Base-by-base conservation (phyloP, 495 filamentous ascomycete species). In the Pyrenula massariospora region DNA sequence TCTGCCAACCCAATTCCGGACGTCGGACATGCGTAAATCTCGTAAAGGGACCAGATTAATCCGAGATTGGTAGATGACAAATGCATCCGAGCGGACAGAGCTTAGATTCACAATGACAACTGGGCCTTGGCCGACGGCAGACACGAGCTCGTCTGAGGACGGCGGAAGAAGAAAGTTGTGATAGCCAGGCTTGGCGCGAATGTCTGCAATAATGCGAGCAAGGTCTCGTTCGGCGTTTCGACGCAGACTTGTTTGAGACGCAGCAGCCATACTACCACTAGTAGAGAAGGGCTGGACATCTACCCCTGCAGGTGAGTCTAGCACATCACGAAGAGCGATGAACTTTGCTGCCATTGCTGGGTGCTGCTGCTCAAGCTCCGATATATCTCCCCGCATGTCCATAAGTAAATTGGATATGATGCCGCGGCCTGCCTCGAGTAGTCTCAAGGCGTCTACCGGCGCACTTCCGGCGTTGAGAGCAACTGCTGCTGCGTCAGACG, bases 401-500 rank as follows among this genome's bases (percentile, higher is more conserved):
- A 21, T 53, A 20, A 42, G 2, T 19, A 56, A 60, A n/a, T n/a
- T 24, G 8, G 55, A 31, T 20, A 65, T 49, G 20, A 65, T 22
- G 0, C 55, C 60, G 10, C 64, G 57, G 24, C 64, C 63, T 23
- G 23, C 48, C 50, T 66, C 60, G 2, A 66, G 59, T 15, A 61
- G 50, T 12, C 53, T 10, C 0, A 66, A 48, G 5, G 63, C 63
- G 2, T 23, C 53, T 22, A 53, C 15, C 20, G 58, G 25, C 8
- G 1, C 23, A 54, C 59, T 63, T 10, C 24, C 60, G 1, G 51
- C 55, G 2, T 55, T 31, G 10, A 66, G 42, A 25, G 64, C 64
- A 24, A 55, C 54, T 47, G 63, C 63, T 12, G 63, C 55, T 12
- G 64, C 60, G 50, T 65, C 59, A 53, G 60, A 62, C 20, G 57